These are phyloP conservation scores for Panaeolus papilionaceus DNA, from an alignment of 768 basidiomycete genomes.

Conservation along the genomic window DNA sequence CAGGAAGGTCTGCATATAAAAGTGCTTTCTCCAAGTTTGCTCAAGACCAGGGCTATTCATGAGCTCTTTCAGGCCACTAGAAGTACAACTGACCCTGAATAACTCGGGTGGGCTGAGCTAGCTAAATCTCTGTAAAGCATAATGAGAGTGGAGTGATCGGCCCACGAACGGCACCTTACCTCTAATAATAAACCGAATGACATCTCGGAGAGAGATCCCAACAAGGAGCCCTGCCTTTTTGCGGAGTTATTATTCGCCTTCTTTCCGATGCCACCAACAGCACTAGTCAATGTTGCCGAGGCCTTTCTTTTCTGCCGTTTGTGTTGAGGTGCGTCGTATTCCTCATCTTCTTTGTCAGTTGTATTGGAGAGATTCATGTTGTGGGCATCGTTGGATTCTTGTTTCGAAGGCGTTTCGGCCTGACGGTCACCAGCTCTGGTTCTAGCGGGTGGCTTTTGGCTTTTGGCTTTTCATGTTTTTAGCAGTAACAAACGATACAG, in stretches of 20 bases:
- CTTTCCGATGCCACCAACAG: not conserved
- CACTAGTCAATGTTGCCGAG: not conserved
- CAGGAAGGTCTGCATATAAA: not conserved
- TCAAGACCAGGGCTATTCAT: not conserved
- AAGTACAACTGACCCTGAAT: not conserved
- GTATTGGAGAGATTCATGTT: not conserved
- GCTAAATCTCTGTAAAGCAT: not conserved
- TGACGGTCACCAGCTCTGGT: too few species aligned
- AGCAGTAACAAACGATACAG: too few species aligned
- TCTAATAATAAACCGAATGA: not conserved
- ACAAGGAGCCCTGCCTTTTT: not conserved
- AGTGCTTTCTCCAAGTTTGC: not conserved
- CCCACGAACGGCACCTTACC: not conserved
- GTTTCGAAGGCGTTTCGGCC: too few species aligned
- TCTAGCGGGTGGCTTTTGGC: too few species aligned
- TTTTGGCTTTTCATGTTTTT: too few species aligned
- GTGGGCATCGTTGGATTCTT: too few species aligned
- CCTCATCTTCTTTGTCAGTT: not conserved
- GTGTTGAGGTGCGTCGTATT: not conserved
- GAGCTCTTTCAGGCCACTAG: not conserved
- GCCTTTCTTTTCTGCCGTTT: not conserved
- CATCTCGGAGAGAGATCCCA: not conserved
- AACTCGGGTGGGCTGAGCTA: not conserved
- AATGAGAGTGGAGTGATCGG: not conserved
- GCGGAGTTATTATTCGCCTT: not conserved